Percentiles rank a stretch among this genome's conserved stretches.
Evolutionary conservation across 1,284 basidiomycete species (phyloP).

Genomic region (Cutaneotrichosporon cutaneum): DNA sequence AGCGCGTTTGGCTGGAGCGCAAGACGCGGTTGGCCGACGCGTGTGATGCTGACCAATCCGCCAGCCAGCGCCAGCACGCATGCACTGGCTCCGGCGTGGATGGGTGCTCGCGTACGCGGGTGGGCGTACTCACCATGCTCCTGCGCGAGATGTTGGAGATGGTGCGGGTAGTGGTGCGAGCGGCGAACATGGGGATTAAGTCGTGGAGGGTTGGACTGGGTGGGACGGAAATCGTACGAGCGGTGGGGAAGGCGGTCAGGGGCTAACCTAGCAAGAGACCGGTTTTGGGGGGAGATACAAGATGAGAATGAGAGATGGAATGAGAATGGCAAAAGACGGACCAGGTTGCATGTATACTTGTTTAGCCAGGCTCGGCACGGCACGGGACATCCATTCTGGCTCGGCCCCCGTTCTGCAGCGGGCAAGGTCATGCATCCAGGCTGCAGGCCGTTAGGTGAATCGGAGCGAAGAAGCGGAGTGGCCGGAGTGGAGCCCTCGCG

Average conservation of each 20-base stretch:
- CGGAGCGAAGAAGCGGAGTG: too few species aligned
- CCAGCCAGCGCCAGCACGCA: not conserved
- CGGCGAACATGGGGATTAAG: conserved; percentile 20
- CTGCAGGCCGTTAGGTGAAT: too few species aligned
- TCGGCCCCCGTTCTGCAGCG: not conserved
- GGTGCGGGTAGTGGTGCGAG: conserved; percentile 22
- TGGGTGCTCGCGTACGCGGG: too few species aligned
- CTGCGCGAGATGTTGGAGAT: conserved; percentile 23
- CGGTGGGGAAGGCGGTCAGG: conserved; percentile 4
- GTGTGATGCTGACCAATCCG: not conserved
- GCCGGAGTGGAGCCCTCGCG: not conserved
- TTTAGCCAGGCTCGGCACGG: not conserved
- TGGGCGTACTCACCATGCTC: conserved; percentile 28
- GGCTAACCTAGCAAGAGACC: not conserved
- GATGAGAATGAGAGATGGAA: not conserved
- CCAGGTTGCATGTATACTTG: not conserved
- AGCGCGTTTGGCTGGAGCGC: too few species aligned
- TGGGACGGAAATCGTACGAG: conserved; percentile 9
- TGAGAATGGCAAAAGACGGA: not conserved
- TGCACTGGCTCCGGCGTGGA: too few species aligned
- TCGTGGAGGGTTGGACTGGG: not conserved
- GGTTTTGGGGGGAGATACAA: not conserved
- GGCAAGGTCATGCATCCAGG: not conserved
- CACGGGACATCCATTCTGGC: conserved; percentile 1
- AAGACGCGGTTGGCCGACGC: too few species aligned